These are phyloP conservation scores for Porogramme epimiltina DNA, from an alignment of 1,284 basidiomycete genomes.

Conservation along the genomic window DNA sequence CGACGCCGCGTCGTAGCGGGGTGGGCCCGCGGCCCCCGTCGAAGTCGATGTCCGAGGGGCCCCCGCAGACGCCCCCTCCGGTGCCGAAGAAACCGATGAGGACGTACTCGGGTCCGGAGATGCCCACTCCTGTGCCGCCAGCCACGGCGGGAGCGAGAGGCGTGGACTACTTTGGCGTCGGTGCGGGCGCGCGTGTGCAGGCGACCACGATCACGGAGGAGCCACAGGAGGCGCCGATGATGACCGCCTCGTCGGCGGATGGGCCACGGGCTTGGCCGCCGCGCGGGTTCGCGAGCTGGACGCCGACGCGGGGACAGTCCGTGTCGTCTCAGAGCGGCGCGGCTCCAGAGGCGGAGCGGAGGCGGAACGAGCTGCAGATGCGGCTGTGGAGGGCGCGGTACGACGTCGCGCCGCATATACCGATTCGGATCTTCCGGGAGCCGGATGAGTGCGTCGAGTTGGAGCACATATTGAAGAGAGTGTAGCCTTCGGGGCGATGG, in stretches of 20 bases:
- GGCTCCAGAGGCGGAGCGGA: constrained; percentile 54
- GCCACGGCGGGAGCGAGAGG: background rate
- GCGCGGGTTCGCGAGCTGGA: no score
- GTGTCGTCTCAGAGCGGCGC: constrained; percentile 7
- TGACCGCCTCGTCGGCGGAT: constrained; percentile 7
- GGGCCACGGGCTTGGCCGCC: constrained; percentile 7
- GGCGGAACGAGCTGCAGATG: constrained; percentile 55
- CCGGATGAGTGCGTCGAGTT: constrained; percentile 70
- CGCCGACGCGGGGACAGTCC: background rate
- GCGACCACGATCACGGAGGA: constrained; percentile 21
- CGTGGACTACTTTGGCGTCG: constrained; percentile 24
- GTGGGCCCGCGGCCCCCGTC: constrained; percentile 1
- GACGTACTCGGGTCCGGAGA: constrained; percentile 18
- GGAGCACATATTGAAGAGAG: constrained; percentile 28
- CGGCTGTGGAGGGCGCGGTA: constrained; percentile 61
- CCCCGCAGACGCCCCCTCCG: constrained; percentile 1
- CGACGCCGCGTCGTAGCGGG: background rate
- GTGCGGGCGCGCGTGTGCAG: background rate
- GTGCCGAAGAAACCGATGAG: constrained; percentile 8
- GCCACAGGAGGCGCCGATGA: constrained; percentile 17
- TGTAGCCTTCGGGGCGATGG: constrained; percentile 18
- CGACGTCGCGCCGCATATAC: constrained; percentile 53
- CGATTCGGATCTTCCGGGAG: constrained; percentile 63
- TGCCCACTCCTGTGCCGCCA: constrained; percentile 3
- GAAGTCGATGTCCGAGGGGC: constrained; percentile 23